Conservation (phyloP, 2,329 filamentous ascomycete species). For the Rugonectria rugulosa region DNA sequence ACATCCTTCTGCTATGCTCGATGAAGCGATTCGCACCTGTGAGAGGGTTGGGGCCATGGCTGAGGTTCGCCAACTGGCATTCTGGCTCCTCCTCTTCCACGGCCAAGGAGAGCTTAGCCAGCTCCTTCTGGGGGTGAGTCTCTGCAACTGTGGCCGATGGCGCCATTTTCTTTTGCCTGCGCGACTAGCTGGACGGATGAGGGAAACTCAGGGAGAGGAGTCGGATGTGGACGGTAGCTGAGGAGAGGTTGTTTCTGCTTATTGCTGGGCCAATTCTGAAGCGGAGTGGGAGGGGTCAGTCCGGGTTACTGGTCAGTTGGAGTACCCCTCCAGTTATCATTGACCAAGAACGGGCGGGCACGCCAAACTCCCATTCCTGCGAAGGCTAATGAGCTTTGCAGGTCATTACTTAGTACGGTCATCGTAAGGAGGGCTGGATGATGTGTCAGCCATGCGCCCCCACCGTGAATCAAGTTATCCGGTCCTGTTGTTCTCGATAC, state of each 20-base stretch:
- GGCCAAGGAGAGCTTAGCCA: slow-evolving; percentile 8
- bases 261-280: slow-evolving; percentile 1
- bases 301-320: too few species aligned
- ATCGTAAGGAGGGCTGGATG: slow-evolving; percentile 6
- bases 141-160: slow-evolving; percentile 4
- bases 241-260: neutral
- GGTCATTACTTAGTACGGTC: neutral
- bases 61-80: slow-evolving; percentile 14
- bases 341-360: slow-evolving; percentile 1
- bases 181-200: neutral
- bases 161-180: neutral
- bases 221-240: neutral
- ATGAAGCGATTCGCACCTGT: slow-evolving; percentile 11
- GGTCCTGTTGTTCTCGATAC: too few species aligned
- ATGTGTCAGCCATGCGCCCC: slow-evolving; percentile 11
- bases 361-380: neutral
- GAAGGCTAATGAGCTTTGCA: slow-evolving; percentile 7
- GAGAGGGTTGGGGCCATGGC: slow-evolving; percentile 16
- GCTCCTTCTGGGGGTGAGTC: slow-evolving; percentile 6
- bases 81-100: slow-evolving; percentile 12
- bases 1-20: neutral
- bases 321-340: slow-evolving; percentile 13
- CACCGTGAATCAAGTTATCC: too few species aligned
- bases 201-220: neutral
- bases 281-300: slow-evolving; percentile 4